Evolutionary conservation across 2,329 filamentous ascomycete species (phyloP).

Genomic region (Helminthosporium solani): DNA sequence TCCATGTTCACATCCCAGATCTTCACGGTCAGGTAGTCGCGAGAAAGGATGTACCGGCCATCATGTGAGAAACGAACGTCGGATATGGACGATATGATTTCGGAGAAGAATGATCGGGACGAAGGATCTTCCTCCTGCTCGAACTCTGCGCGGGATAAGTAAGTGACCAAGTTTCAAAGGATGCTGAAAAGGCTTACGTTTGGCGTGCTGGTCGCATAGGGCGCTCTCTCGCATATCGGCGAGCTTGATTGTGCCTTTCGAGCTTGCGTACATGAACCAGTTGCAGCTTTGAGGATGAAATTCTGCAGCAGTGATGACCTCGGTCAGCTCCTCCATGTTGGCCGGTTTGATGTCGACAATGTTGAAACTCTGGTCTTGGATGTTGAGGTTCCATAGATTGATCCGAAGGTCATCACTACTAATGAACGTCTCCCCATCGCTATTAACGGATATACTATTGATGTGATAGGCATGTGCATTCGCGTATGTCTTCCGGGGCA

Average conservation of each 20-base stretch:
- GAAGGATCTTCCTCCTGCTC: slow-evolving; percentile 98
- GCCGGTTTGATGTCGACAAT: slow-evolving; percentile 99
- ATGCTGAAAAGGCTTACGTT: slow-evolving; percentile 64
- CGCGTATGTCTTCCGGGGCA: slow-evolving; percentile 92
- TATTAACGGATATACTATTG: slow-evolving; percentile 99
- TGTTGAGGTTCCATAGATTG: slow-evolving; percentile 99
- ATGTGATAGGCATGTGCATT: slow-evolving; percentile 99
- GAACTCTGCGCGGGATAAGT: slow-evolving; percentile 65
- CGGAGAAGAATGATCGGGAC: slow-evolving; percentile 97
- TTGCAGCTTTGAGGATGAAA: slow-evolving; percentile 98
- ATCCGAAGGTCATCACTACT: slow-evolving; percentile 97
- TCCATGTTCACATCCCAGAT: slow-evolving; percentile 99
- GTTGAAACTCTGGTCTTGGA: slow-evolving; percentile 99
- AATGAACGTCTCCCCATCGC: slow-evolving; percentile 98
- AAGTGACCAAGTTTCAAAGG: slow-evolving; percentile 3
- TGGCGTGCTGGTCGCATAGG: slow-evolving; percentile 91
- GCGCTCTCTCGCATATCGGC: slow-evolving; percentile 98
- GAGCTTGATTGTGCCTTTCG: slow-evolving; percentile 97
- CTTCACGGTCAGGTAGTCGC: slow-evolving; percentile 98
- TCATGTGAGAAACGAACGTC: slow-evolving; percentile 97
- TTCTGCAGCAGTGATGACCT: slow-evolving; percentile 97
- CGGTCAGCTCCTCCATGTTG: slow-evolving; percentile 99
- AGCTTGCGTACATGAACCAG: slow-evolving; percentile 99
- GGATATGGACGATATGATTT: slow-evolving; percentile 99
- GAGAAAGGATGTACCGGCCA: slow-evolving; percentile 93